Evolutionary conservation across 148 eudicot genomes (phyloP), one percentile per base, ranked within the genome.

Genomic region (Vaccinium myrtillus): DNA sequence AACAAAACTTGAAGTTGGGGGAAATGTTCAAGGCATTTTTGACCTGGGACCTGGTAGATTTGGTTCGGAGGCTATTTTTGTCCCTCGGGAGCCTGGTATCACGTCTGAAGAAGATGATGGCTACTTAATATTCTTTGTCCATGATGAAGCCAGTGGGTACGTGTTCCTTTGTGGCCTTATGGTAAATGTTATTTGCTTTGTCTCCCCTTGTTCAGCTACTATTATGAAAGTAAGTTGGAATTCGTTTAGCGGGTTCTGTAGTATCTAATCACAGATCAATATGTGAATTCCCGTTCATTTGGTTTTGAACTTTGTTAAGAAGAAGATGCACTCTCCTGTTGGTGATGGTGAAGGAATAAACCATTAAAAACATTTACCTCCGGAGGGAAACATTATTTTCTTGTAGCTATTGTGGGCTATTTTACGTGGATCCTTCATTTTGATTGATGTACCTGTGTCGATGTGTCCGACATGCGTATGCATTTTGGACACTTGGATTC

Each of bases 31-130:
- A 88, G 98, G 98, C 58, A 87, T 97, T 75, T 92, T 93, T 86
- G 94, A 95, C 83, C 93, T 95, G 7, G 99, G 98, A 82, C 94
- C 94, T 75, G 93, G 91, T 82, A 91, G 92, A 88, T 97, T 89
- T 89, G 99, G 99, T 59, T 97, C 99, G 25, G 99, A 97, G 88
- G 98, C 98, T 84, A 79, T 94, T 69, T 95, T 94, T 88, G 95
- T 95, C 74, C 98, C 99, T 86, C 91, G 92, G 55, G 89, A 90
- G 69, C 92, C 89, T 74, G 98, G 96, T 46, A 85, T 90, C 23
- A 59, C 82, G 25, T 70, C 92, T 86, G 98, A 93, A 90, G 99
- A 97, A 91, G 98, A 95, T 88, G 98, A 95, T 90, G 99, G 99
- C 70, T 97, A 92, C 91, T 91, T 97, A 80, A 95, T 97, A 74